Conservation (phyloP, 2,329 filamentous ascomycete species). For the Peltaster fructicola region DNA sequence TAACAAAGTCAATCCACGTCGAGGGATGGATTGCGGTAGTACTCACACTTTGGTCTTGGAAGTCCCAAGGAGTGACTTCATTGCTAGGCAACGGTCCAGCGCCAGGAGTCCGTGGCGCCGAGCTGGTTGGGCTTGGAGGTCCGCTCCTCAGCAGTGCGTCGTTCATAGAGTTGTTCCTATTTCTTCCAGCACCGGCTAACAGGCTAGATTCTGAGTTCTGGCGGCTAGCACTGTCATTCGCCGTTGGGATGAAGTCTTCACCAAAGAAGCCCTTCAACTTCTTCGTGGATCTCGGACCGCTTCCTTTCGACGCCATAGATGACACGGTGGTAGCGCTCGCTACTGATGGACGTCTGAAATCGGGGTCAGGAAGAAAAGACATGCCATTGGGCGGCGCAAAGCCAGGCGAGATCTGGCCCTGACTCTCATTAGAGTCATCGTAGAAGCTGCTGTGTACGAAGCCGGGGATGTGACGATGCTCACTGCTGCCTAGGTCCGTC, state of each 20-base stretch:
- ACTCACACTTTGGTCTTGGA: constrained; percentile 52
- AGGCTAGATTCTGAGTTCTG: constrained; percentile 47
- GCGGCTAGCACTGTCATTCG: constrained; percentile 30
- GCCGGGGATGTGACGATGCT: constrained; percentile 21
- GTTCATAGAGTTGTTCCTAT: constrained; percentile 69
- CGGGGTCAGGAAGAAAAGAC: constrained; percentile 38
- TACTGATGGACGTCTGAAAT: constrained; percentile 70
- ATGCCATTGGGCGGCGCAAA: constrained; percentile 40
- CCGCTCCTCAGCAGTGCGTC: constrained; percentile 36
- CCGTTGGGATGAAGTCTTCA: constrained; percentile 54
- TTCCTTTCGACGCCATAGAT: constrained; percentile 64
- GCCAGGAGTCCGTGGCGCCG: constrained; percentile 59
- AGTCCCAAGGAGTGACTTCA: constrained; percentile 94
- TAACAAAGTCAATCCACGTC: no score
- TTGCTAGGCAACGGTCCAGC: constrained; percentile 35
- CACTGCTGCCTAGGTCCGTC: constrained; percentile 18
- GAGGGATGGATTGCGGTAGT: no score
- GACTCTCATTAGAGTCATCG: constrained; percentile 57
- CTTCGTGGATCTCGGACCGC: constrained; percentile 54
- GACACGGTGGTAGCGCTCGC: constrained; percentile 77
- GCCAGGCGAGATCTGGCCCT: constrained; percentile 51
- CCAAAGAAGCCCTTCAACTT: constrained; percentile 86
- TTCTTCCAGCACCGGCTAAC: constrained; percentile 30
- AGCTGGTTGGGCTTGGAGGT: constrained; percentile 55
- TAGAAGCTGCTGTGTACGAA: constrained; percentile 43